phyloP scores from a whole-genome alignment of 2,329 filamentous ascomycete genomes.

The Exophiala mesophila region DNA sequence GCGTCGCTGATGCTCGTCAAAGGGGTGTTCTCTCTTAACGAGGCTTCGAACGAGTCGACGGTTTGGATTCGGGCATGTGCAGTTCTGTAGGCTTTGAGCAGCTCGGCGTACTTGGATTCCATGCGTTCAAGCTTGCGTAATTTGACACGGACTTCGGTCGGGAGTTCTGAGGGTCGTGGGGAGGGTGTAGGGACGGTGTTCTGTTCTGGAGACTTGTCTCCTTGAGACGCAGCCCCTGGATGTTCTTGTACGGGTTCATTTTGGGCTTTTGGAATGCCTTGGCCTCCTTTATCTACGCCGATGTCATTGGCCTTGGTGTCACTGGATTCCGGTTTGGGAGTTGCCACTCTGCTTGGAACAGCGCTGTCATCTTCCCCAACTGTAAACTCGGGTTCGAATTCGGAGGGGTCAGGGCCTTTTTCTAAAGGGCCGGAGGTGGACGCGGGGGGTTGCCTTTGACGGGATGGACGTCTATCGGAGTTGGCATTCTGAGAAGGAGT shows the following conservation, averaged over 20 bases:
- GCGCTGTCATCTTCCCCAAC: conserved; percentile 70
- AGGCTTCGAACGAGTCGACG: conserved; percentile 90
- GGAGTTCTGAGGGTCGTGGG: conserved; percentile 49
- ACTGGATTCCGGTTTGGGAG: conserved; percentile 49
- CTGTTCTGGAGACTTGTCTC: conserved; percentile 22
- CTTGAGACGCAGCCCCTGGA: conserved; percentile 25
- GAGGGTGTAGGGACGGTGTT: conserved; percentile 28
- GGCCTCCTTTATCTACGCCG: conserved; percentile 22
- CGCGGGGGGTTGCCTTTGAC: conserved; percentile 34
- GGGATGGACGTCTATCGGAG: conserved; percentile 27
- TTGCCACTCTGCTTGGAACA: conserved; percentile 56
- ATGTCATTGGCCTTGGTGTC: conserved; percentile 33
- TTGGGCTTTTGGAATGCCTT: conserved; percentile 22
- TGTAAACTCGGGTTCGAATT: conserved; percentile 81
- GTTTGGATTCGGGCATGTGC: conserved; percentile 80
- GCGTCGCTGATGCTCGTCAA: conserved; percentile 84
- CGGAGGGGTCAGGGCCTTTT: conserved; percentile 70
- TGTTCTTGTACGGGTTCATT: conserved; percentile 26
- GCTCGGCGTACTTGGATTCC: conserved; percentile 80
- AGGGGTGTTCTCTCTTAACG: conserved; percentile 86
- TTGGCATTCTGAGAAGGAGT: conserved; percentile 31
- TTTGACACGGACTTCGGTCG: conserved; percentile 68
- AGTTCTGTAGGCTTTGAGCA: conserved; percentile 84
- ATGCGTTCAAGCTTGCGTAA: conserved; percentile 85
- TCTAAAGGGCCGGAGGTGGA: conserved; percentile 45